These are phyloP conservation scores for Colletotrichum cordylinicola DNA, from an alignment of 2,329 filamentous ascomycete genomes.

Conservation along the genomic window DNA sequence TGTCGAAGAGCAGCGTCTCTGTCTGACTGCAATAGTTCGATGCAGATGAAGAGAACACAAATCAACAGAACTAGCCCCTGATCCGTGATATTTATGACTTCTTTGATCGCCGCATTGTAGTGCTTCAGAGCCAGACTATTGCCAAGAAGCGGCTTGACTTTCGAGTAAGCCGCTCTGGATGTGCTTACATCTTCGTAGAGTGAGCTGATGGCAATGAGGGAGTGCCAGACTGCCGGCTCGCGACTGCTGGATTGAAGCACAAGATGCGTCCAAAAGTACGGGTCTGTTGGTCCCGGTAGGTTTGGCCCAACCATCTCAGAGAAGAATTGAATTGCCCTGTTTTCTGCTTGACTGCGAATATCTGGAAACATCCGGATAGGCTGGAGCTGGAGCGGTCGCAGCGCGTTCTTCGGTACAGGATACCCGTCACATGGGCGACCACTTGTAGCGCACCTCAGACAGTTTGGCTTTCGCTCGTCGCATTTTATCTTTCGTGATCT, in stretches of 20 bases:
- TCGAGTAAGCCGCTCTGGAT: not conserved
- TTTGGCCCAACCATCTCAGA: slow-evolving; percentile 9
- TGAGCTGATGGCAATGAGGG: slow-evolving; percentile 54
- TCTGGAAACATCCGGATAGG: not conserved
- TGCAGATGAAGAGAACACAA: slow-evolving; percentile 56
- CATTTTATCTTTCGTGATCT: slow-evolving; percentile 63
- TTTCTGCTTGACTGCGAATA: not conserved
- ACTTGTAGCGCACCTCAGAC: slow-evolving; percentile 57
- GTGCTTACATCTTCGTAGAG: slow-evolving; percentile 41
- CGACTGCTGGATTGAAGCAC: slow-evolving; percentile 49
- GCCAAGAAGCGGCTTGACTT: not conserved
- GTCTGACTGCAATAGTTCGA: slow-evolving; percentile 58
- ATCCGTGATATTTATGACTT: slow-evolving; percentile 28
- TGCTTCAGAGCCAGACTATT: slow-evolving; percentile 26
- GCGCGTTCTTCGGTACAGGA: slow-evolving; percentile 27
- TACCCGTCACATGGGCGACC: slow-evolving; percentile 66
- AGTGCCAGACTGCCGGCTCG: slow-evolving; percentile 53
- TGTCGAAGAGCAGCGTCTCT: slow-evolving; percentile 43
- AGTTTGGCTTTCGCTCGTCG: slow-evolving; percentile 58
- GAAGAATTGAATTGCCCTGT: slow-evolving; percentile 15
- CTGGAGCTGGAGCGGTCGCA: not conserved
- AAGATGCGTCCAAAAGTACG: slow-evolving; percentile 48
- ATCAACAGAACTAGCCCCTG: slow-evolving; percentile 42
- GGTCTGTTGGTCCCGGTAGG: slow-evolving; percentile 1
- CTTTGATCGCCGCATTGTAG: slow-evolving; percentile 29